Percentiles rank a stretch among this genome's conserved stretches.
phyloP scores from a whole-genome alignment of 495 filamentous ascomycete species.

The Hypoxylon lienhwacheense region DNA sequence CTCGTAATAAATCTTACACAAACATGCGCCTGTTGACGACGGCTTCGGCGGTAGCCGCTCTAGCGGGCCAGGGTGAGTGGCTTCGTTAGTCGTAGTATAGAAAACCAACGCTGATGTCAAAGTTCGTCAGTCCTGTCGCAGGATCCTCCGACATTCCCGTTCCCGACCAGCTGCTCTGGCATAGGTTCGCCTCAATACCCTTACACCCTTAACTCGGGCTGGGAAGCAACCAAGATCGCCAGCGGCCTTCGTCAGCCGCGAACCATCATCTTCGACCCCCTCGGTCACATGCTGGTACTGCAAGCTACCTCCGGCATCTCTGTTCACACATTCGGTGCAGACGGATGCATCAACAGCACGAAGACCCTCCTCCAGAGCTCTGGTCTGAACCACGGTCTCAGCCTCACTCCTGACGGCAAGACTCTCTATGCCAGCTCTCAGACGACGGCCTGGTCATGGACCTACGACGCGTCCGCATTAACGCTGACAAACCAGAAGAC shows the following conservation, averaged over 20 bases:
- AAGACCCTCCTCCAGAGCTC: constrained; percentile 42
- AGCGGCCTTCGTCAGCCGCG: constrained; percentile 40
- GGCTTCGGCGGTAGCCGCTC: constrained; percentile 20
- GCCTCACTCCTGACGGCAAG: constrained; percentile 60
- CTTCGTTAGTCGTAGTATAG: background rate
- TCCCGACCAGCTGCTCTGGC: constrained; percentile 38
- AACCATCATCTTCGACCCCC: constrained; percentile 39
- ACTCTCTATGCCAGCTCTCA: constrained; percentile 64
- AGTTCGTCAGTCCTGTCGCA: constrained; percentile 29
- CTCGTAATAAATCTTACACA: constrained; percentile 14
- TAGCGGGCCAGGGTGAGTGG: constrained; percentile 31
- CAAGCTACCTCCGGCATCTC: constrained; percentile 56
- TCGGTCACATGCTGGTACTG: constrained; percentile 56
- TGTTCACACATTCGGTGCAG: constrained; percentile 53
- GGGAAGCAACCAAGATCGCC: constrained; percentile 42
- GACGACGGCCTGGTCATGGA: constrained; percentile 59
- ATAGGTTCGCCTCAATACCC: constrained; percentile 35
- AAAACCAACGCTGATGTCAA: constrained; percentile 2
- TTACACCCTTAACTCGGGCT: constrained; percentile 36
- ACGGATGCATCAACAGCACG: constrained; percentile 53
- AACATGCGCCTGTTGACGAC: constrained; percentile 27
- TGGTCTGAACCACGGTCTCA: constrained; percentile 65
- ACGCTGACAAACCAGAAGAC: constrained; percentile 49
- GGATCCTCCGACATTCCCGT: constrained; percentile 22
- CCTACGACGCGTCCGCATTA: constrained; percentile 55